Base-by-base conservation (phyloP, 805 yeast species). In the Hermanozyma aechmeae region DNA sequence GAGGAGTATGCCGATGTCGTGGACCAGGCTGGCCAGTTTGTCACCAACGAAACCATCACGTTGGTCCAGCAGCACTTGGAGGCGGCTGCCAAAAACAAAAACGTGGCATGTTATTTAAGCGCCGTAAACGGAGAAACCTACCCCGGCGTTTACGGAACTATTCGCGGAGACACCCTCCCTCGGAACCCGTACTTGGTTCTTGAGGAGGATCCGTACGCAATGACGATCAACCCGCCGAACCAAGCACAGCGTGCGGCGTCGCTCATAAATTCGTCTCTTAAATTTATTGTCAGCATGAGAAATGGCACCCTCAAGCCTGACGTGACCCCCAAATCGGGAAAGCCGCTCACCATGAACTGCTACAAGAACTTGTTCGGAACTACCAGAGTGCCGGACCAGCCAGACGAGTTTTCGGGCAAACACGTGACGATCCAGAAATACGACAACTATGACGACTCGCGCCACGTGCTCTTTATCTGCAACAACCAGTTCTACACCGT, bases 141-240 rank as follows among this genome's bases (percentile, higher is more conserved):
- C 20, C 72, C 81, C 0, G 75, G 75, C 9, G 69, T 73, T 20
- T 74, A 74, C 42, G 79, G 79, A 12, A 79, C 73, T 31, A 56
- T 74, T 16, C 61, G 76, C 28, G 80, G 81, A 13, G 79, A 76
- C 38, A 71, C 77, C 1, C 56, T 81, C 24, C 93, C 93, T 4
- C 60, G 89, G 36, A 81, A 80, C 47, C 93, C 93, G 2, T 80
- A 78, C 43, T 63, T 81, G 39, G 70, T 81, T 8, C 51, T 81
- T 12, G 85, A 79, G 38, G 79, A 79, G 45, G 93, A 81, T 39
- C 87, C 89, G 1, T 63, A 73, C 37, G 64, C 73, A 12, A 54
- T 54, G 43, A 61, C 68, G 12, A 48, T 62, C 32, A 69, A 68
- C 34, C 77, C 77, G 4, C 81, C 84, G 11, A 60, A 70, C 29